phyloP scores from a whole-genome alignment of 169 alveolate species.

The Theileria annulata region DNA sequence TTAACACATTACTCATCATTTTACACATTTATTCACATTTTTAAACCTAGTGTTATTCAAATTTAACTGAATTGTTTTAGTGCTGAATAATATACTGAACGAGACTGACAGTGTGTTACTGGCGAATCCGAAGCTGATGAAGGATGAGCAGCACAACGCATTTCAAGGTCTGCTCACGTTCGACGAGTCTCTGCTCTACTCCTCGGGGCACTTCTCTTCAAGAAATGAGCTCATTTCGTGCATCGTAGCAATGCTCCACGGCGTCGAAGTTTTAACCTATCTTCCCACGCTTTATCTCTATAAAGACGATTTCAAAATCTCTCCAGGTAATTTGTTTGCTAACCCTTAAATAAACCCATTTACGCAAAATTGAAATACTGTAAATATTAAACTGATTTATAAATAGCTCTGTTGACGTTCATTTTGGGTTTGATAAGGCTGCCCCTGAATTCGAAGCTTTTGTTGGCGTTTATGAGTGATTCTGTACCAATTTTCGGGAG shows the following conservation, averaged over 20 bases:
- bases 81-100: constrained; percentile 47
- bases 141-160: constrained; percentile 38
- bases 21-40: neutral
- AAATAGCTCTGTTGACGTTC: constrained; percentile 76
- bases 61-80: constrained; percentile 1
- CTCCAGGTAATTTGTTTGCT: constrained; percentile 66
- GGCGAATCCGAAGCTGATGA: constrained; percentile 57
- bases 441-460: constrained; percentile 83
- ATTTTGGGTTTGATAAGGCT: constrained; percentile 78
- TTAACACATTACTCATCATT: neutral
- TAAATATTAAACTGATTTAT: neutral
- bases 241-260: constrained; percentile 74
- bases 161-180: neutral
- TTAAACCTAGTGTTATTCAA: neutral
- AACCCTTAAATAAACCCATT: neutral
- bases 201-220: constrained; percentile 3
- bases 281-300: constrained; percentile 82
- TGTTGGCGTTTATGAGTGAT: constrained; percentile 84
- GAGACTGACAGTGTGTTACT: constrained; percentile 68
- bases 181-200: constrained; percentile 23
- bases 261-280: constrained; percentile 83
- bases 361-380: neutral
- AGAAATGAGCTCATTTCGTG: constrained; percentile 59
- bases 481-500: constrained; percentile 82
- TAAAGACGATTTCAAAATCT: constrained; percentile 81